Evolutionary conservation across 148 eudicot species (phyloP), one percentile per base, ranked within the genome.

Genomic region (Nepenthes gracilis): DNA sequence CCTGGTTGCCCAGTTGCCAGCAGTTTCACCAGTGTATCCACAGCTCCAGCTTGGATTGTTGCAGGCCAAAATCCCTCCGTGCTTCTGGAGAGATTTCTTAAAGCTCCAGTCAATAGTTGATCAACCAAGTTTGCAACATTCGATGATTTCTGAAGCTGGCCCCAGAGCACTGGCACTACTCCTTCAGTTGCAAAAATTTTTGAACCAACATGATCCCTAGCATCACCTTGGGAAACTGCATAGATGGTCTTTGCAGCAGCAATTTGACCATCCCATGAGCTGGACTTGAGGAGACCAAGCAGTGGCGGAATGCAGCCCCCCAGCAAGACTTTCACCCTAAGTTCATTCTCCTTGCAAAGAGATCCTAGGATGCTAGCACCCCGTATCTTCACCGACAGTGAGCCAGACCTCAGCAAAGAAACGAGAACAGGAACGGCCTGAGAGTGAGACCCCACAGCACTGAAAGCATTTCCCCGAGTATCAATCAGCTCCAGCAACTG

Each of bases 391-490:
- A 93, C 79, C 60, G 80, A 78, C 56, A 73, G 79, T 60, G 95
- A 84, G 54, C 99, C 97, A 57, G 91, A 83, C 60, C 99, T 84
- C 65, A 93, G 84, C 65, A 93, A 90, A 62, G 99, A 93, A 58
- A 93, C 99, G 10, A 93, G 83, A 37, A 93, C 92, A 8, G 99
- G 99, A 78, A 93, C 99, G 50, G 96, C 99, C 68, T 93, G 99
- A 53, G 99, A 93, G 76, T 93, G 99, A 77, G 97, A 93, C 54
- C 97, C 99, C 59, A 93, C 97, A 67, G 99, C 99, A 76, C 99
- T 80, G 70, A 93, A 83, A 71, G 97, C 99, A 79, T 77, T 89
- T 64, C 86, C 99, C 74, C 89, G 92, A 33, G 95, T 84, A 62
- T 89, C 90, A 53, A 89, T 86, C 63, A 93, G 92, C 47, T 89